Evolutionary conservation across 1,284 basidiomycete species (phyloP), one percentile per base, ranked within the genome.

Genomic region (Sporisorium exsertum): DNA sequence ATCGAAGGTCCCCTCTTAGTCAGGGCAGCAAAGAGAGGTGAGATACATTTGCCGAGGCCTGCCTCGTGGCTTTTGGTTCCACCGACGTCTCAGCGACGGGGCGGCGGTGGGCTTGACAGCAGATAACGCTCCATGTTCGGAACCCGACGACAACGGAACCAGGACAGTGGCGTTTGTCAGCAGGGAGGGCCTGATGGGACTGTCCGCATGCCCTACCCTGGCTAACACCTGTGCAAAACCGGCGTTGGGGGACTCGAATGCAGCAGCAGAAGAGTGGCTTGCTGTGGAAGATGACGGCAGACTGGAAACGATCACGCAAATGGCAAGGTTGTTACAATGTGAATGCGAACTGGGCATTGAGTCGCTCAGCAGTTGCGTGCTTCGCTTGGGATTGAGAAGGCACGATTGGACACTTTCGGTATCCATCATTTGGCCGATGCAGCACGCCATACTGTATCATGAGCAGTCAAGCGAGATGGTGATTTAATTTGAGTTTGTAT

Each of bases 371-470:
- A 42, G 64, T 60, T 66, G 64, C 64, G 58, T 61, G 64, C 64
- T 67, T 66, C 55, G 64, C 64, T 67, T 58, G 52, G 40, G 43
- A 29, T 7, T 1, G 9, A 32, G 22, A 33, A 32, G 49, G 53
- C 58, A n/a, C 49, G 37, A 40, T 26, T 67, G 52, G 64, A 67
- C 64, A 66, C 29, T 40, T 40, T 35, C 33, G 33, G 33, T 35
- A 37, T 45, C 58, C 45, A 61, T 47, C 64, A 67, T 67, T 61
- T 52, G 53, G 33, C 13, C 7, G 20, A 43, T 40, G 42, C 64
- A 67, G 64, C 64, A 67, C 58, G 64, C 58, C 58, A 67, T 67
- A 5, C 27, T 57, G 12, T 35, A 15, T 40, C 13, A 16, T 3
- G 16, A 37, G 35, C 45, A n/a, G n/a, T n/a, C n/a, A 56, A 24